Conservation (phyloP, 2,329 filamentous ascomycete genomes). For the Esteya vermicola region DNA sequence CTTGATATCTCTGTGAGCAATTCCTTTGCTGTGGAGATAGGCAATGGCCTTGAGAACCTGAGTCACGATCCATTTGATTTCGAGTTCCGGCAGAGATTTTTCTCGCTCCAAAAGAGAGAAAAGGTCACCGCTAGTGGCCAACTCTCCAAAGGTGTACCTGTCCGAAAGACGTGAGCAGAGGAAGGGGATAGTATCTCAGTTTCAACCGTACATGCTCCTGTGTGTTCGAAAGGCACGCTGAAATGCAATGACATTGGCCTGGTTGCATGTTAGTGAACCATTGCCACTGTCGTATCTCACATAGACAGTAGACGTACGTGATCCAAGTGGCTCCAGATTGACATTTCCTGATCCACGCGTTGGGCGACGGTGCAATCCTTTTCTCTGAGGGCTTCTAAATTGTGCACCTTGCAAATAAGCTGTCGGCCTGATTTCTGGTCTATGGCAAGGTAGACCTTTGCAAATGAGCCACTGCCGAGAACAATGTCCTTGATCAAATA, state of each 20-base stretch:
- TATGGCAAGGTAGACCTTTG: slow-evolving; percentile 37
- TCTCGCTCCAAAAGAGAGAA: slow-evolving; percentile 30
- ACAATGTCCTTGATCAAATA: slow-evolving; percentile 33
- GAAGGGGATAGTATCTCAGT: no score
- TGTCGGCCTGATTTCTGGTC: slow-evolving; percentile 40
- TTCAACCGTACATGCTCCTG: slow-evolving; percentile 30
- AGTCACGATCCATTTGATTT: slow-evolving; percentile 29
- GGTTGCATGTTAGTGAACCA: slow-evolving; percentile 1
- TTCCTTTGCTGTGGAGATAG: slow-evolving; percentile 33
- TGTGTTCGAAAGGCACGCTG: slow-evolving; percentile 34
- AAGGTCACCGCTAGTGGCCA: slow-evolving; percentile 40
- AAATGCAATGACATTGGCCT: slow-evolving; percentile 42
- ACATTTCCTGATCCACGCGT: slow-evolving; percentile 31
- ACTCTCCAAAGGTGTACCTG: slow-evolving; percentile 42
- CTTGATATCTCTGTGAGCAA: slow-evolving; percentile 40
- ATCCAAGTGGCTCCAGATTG: slow-evolving; percentile 36
- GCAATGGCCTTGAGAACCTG: slow-evolving; percentile 31
- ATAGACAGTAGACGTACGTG: slow-evolving; percentile 27
- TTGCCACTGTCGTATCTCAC: neutral
- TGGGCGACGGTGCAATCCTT: slow-evolving; percentile 14
- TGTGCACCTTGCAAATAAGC: slow-evolving; percentile 54
- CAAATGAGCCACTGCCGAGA: slow-evolving; percentile 39
- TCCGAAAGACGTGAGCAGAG: neutral
- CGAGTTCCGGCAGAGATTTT: slow-evolving; percentile 22
- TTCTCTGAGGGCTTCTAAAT: slow-evolving; percentile 23